These are phyloP conservation scores for Pseudozyma sp. DNA, from an alignment of 1,284 basidiomycete genomes.

Conservation along the genomic window DNA sequence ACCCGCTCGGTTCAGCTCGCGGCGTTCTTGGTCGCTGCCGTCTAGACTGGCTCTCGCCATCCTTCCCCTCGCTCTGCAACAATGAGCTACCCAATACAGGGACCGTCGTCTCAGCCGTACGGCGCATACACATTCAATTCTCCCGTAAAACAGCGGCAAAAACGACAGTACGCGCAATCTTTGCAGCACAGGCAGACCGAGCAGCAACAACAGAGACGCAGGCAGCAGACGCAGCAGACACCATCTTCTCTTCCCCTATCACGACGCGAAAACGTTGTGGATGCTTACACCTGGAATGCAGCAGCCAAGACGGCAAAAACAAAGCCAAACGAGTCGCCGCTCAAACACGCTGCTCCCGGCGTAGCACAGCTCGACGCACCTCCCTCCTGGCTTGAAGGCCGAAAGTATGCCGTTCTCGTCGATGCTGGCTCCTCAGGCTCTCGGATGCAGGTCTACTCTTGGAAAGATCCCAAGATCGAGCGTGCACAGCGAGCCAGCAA, in stretches of 20 bases:
- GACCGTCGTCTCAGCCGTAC: slow-evolving; percentile 43
- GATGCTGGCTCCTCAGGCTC: slow-evolving; percentile 98
- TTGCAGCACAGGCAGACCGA: slow-evolving; percentile 2
- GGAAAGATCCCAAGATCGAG: slow-evolving; percentile 81
- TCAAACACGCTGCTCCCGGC: slow-evolving; percentile 44
- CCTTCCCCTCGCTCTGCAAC: background rate
- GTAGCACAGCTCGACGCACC: slow-evolving; percentile 47
- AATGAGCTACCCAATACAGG: slow-evolving; percentile 51
- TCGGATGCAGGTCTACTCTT: slow-evolving; percentile 94
- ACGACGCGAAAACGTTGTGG: slow-evolving; percentile 38
- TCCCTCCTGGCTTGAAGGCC: slow-evolving; percentile 35
- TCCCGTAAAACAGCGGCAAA: slow-evolving; percentile 29
- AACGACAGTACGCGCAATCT: slow-evolving; percentile 3
- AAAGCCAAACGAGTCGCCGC: slow-evolving; percentile 36
- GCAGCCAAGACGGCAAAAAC: slow-evolving; percentile 39
- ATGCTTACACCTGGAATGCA: slow-evolving; percentile 48
- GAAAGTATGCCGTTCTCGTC: slow-evolving; percentile 88
- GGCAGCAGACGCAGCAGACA: slow-evolving; percentile 3
- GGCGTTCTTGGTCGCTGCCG: slow-evolving; percentile 1
- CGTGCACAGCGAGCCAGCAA: slow-evolving; percentile 64
- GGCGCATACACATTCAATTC: slow-evolving; percentile 47
- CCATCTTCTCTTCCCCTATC: background rate
- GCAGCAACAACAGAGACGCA: slow-evolving; percentile 19
- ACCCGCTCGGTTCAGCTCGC: background rate
- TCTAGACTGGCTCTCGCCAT: background rate